These are phyloP conservation scores for Akanthomyces muscarius DNA, from an alignment of 2,329 filamentous ascomycete species.

Conservation along the genomic window DNA sequence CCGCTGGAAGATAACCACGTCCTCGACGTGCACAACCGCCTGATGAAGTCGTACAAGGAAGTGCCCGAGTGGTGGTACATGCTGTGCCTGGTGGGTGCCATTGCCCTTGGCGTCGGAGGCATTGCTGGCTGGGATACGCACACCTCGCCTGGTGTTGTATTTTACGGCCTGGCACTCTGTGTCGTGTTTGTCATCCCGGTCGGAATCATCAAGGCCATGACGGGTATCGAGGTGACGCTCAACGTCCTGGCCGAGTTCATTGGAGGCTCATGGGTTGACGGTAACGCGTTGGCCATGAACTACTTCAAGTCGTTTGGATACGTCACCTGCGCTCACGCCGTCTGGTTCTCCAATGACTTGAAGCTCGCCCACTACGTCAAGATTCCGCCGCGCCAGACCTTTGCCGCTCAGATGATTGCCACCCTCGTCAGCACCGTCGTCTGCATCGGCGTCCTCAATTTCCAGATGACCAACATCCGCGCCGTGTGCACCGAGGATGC, in stretches of 20 bases:
- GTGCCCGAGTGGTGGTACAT: slow-evolving; percentile 55
- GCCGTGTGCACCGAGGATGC: slow-evolving; percentile 47
- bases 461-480: slow-evolving; percentile 46
- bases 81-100: slow-evolving; percentile 38
- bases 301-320: slow-evolving; percentile 52
- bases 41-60: slow-evolving; percentile 45
- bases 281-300: slow-evolving; percentile 51
- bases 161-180: slow-evolving; percentile 47
- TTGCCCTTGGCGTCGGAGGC: slow-evolving; percentile 44
- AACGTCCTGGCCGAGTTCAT: slow-evolving; percentile 53
- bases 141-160: slow-evolving; percentile 47
- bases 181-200: slow-evolving; percentile 49
- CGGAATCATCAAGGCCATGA: slow-evolving; percentile 52
- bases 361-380: slow-evolving; percentile 55
- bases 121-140: slow-evolving; percentile 48
- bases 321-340: slow-evolving; percentile 47
- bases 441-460: slow-evolving; percentile 46
- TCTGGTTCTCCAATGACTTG: slow-evolving; percentile 46
- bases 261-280: slow-evolving; percentile 46
- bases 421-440: slow-evolving; percentile 52
- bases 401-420: slow-evolving; percentile 55
- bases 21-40: slow-evolving; percentile 45
- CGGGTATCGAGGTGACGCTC: slow-evolving; percentile 47
- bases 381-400: slow-evolving; percentile 57
- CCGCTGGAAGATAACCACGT: slow-evolving; percentile 32